Evolutionary conservation across 2,329 filamentous ascomycete genomes (phyloP).

Genomic region (Ilyonectria destructans): DNA sequence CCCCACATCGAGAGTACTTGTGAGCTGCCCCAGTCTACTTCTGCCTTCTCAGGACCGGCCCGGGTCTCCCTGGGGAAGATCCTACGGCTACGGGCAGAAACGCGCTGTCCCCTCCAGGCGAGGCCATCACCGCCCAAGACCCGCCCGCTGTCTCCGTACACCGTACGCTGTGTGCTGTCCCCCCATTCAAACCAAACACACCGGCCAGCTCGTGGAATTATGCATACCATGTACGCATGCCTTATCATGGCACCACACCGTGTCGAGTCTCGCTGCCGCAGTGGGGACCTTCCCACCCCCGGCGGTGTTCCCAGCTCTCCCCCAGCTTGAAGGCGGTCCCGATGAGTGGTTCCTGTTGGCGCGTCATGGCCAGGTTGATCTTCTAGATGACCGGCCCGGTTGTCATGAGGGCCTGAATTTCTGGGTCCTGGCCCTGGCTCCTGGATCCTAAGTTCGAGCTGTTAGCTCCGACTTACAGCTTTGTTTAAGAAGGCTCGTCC

Average conservation of each 20-base stretch:
- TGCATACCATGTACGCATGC: slow-evolving; percentile 18
- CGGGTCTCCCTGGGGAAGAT: slow-evolving; percentile 14
- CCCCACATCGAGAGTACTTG: slow-evolving; percentile 43
- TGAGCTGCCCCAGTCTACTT: slow-evolving; percentile 36
- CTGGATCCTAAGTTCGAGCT: slow-evolving; percentile 4
- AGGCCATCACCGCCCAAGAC: not conserved
- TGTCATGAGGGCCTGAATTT: slow-evolving; percentile 19
- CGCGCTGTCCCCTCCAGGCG: slow-evolving; percentile 3
- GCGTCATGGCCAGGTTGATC: slow-evolving; percentile 37
- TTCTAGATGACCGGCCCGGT: slow-evolving; percentile 46
- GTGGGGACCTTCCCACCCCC: slow-evolving; percentile 38
- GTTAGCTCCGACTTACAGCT: slow-evolving; percentile 22
- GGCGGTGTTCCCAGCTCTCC: slow-evolving; percentile 26
- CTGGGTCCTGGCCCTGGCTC: slow-evolving; percentile 13
- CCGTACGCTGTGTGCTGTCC: not conserved
- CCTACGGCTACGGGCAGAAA: not conserved
- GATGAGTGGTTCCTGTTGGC: slow-evolving; percentile 16
- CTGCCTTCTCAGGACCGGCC: slow-evolving; percentile 22
- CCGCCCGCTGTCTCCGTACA: slow-evolving; percentile 2
- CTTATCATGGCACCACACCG: slow-evolving; percentile 46
- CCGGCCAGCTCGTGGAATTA: not conserved
- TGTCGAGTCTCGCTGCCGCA: slow-evolving; percentile 33
- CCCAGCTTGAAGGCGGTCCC: slow-evolving; percentile 30
- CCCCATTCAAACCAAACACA: not conserved
- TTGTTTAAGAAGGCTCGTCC: slow-evolving; percentile 41